Percentiles rank a stretch among this genome's conserved stretches.
Conservation (phyloP, 306 rosid genomes). For the Coriaria nepalensis region DNA sequence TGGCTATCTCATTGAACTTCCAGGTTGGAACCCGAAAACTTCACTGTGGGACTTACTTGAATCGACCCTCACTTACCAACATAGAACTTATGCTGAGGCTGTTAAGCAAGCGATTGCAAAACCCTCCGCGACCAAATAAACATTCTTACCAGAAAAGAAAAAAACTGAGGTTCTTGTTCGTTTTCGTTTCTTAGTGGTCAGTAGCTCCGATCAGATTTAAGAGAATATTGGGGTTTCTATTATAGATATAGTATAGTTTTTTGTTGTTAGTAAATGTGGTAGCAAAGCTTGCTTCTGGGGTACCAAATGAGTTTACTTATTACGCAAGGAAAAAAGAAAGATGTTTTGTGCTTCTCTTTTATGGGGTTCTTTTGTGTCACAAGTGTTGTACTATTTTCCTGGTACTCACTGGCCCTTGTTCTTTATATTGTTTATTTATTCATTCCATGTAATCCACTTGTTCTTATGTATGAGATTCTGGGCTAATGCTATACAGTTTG, state of each 20-base stretch:
- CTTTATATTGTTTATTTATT: conserved; percentile 19
- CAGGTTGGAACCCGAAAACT: conserved; percentile 86
- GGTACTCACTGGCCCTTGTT: conserved; percentile 10
- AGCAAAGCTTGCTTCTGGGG: too few species aligned
- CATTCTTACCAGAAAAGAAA: too few species aligned
- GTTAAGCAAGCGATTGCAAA: conserved; percentile 53
- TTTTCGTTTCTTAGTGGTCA: too few species aligned
- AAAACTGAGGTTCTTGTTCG: too few species aligned
- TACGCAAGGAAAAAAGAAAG: conserved; percentile 9
- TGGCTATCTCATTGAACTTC: neutral
- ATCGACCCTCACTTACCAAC: conserved; percentile 85
- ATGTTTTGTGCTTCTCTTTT: conserved; percentile 10
- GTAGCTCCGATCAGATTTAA: too few species aligned
- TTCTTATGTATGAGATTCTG: too few species aligned
- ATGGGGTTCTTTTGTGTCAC: conserved; percentile 18
- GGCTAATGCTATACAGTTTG: too few species aligned
- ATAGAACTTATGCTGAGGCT: conserved; percentile 77
- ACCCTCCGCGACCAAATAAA: conserved; percentile 39
- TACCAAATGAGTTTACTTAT: too few species aligned
- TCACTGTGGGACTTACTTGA: conserved; percentile 86
- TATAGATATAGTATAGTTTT: too few species aligned
- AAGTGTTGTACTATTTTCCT: conserved; percentile 29
- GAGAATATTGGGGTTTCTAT: too few species aligned
- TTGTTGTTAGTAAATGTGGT: too few species aligned
- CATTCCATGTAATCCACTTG: conserved; percentile 8